These are phyloP conservation scores for Podila epigama DNA, from an alignment of 192 early-diverging fungal genomes.

Conservation along the genomic window DNA sequence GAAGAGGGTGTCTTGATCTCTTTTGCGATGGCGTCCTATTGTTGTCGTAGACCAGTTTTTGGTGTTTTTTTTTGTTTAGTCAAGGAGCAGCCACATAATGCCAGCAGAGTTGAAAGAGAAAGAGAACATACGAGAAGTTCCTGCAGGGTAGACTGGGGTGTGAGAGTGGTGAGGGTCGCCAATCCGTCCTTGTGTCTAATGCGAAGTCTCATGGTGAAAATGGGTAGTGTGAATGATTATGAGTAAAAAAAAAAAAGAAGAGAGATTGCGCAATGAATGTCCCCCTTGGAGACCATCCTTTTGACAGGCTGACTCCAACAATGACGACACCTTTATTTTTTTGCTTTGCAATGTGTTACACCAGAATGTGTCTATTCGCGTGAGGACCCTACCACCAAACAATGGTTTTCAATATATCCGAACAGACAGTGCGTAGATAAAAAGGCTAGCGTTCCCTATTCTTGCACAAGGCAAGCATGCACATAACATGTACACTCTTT, in stretches of 20 bases:
- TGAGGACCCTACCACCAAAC: no score
- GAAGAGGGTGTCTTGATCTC: conserved; percentile 14
- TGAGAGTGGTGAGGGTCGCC: conserved; percentile 34
- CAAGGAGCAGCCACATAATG: not conserved
- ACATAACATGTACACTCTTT: no score
- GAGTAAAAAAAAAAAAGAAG: not conserved
- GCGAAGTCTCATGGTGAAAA: conserved; percentile 51
- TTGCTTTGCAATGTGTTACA: no score
- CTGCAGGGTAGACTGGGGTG: conserved; percentile 24
- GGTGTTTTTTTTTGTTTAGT: not conserved
- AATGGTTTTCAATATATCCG: no score
- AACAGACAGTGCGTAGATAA: no score
- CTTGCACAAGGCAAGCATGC: no score
- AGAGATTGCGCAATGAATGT: not conserved
- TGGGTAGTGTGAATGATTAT: not conserved
- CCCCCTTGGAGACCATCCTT: no score
- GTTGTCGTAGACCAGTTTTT: not conserved
- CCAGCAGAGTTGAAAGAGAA: not conserved
- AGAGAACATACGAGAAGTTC: conserved; percentile 23
- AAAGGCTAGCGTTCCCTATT: no score
- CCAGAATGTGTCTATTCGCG: no score
- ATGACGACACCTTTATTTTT: no score
- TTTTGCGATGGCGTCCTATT: conserved; percentile 18
- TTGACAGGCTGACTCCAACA: no score
- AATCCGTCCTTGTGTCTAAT: conserved; percentile 52